Base-by-base conservation (phyloP, 768 basidiomycete species). In the Tephrocybe sp. region DNA sequence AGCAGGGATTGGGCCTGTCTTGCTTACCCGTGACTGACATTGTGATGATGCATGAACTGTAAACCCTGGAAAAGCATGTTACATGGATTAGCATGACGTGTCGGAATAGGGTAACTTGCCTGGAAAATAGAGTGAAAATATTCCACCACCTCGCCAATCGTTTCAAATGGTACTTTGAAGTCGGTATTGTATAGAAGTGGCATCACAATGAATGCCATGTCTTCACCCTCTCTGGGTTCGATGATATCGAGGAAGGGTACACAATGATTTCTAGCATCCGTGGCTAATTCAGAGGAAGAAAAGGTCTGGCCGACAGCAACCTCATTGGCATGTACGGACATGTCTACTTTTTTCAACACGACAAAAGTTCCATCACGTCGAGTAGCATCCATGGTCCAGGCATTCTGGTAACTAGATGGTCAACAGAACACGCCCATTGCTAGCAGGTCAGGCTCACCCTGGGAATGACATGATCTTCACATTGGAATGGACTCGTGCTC, bases 211-310 rank as follows among this genome's bases (percentile, higher is more conserved):
- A n/a, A 64, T 50, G n/a, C 36, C 6, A 33, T 25, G 6, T 38
- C 26, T 17, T 49, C 54, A 14, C 65, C 58, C 40, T 62, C 58
- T 12, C 61, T 61, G 10, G 59, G 33, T 10, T 53, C 43, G 17
- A 68, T 30, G 5, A 59, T 49, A 11, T 67, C 61, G 21, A 60
- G 58, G 8, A 74, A 33, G 0, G 68, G 71, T 2, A 69, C 61
- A 12, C 72, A 73, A 40, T 71, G 70, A n/a, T 74, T 77, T 37
- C 55, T 48, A 34, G 65, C 52, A 45, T 66, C 55, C 21, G 25
- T 21, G 0, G 40, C 38, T 9, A 59, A 42, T 7, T 53, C 43
- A 10, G 54, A 48, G 14, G 50, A 42, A 9, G 60, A 58, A 49
- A 65, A 55, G 60, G 66, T 55, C 48, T 24, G 45, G 0, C 54